Evolutionary conservation across 805 yeast genomes (phyloP).

Genomic region (Candida boidinii): DNA sequence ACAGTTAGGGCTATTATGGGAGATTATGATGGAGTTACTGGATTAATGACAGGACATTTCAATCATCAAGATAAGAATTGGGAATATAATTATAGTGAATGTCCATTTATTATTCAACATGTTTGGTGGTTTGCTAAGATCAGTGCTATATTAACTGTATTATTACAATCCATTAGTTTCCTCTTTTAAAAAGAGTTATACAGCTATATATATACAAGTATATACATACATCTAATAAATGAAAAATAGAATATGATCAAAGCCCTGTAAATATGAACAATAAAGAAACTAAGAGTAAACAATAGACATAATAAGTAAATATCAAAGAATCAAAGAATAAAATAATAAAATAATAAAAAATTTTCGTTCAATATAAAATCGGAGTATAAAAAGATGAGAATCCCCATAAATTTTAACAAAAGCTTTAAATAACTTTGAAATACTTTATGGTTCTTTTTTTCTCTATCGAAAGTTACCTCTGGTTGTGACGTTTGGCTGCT

Average conservation of each 20-base stretch:
- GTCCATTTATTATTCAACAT: constrained; percentile 83
- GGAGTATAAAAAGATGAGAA: constrained; percentile 11
- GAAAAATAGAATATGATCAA: no score
- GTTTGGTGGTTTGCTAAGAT: constrained; percentile 91
- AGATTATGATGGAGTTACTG: constrained; percentile 84
- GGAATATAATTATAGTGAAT: constrained; percentile 63
- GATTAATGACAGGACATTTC: constrained; percentile 71
- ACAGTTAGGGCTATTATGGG: constrained; percentile 97
- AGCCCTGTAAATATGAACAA: no score
- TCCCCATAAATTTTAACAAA: constrained; percentile 1
- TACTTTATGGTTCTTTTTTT: constrained; percentile 4
- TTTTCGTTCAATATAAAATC: constrained; percentile 1
- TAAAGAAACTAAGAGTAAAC: no score
- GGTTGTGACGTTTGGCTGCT: constrained; percentile 6
- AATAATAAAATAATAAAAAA: neutral
- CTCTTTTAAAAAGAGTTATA: constrained; percentile 1
- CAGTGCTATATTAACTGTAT: constrained; percentile 30
- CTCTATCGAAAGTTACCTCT: constrained; percentile 24
- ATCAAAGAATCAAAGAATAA: neutral
- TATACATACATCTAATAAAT: no score
- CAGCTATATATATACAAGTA: neutral
- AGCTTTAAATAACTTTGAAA: neutral
- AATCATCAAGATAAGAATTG: constrained; percentile 34
- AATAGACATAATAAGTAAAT: no score
- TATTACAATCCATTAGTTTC: constrained; percentile 26